Percentiles rank a stretch among this genome's conserved stretches.
Conservation (phyloP, 805 yeast genomes). For the Wickerhamiella qilinensis region DNA sequence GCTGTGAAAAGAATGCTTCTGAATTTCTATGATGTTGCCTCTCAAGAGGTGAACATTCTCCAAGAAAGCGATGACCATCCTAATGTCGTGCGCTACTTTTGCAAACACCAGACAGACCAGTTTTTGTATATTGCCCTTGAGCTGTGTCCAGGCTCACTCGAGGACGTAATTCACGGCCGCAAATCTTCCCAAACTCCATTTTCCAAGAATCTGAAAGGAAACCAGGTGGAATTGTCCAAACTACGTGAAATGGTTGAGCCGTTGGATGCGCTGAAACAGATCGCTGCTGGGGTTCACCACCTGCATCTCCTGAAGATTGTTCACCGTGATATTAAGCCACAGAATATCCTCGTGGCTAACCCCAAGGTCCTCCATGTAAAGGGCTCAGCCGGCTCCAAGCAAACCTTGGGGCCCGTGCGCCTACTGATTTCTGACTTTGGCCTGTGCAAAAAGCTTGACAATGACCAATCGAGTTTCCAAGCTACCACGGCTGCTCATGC, state of each 20-base stretch:
- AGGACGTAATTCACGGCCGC: conserved; percentile 51
- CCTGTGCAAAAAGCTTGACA: conserved; percentile 76
- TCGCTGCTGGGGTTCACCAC: conserved; percentile 73
- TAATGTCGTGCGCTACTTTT: conserved; percentile 81
- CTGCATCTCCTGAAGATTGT: conserved; percentile 81
- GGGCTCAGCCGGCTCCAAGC: conserved; percentile 8
- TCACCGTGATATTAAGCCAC: conserved; percentile 90
- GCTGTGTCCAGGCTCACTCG: conserved; percentile 75
- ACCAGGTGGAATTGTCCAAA: neutral
- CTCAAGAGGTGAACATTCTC: conserved; percentile 70
- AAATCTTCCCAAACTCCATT: conserved; percentile 4
- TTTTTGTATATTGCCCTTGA: conserved; percentile 89
- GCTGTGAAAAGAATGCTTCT: conserved; percentile 90
- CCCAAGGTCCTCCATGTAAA: conserved; percentile 23
- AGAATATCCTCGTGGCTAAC: conserved; percentile 72
- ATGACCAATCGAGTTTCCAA: conserved; percentile 82
- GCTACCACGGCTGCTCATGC: conserved; percentile 89
- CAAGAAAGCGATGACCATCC: conserved; percentile 97
- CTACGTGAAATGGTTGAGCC: conserved; percentile 23
- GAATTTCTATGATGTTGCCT: conserved; percentile 86
- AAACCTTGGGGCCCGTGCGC: conserved; percentile 32
- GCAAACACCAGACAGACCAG: conserved; percentile 79
- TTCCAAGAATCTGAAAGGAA: neutral
- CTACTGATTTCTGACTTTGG: conserved; percentile 91
- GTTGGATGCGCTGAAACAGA: conserved; percentile 41